These are phyloP conservation scores for Scutellaria minor DNA, from an alignment of 257 asterid species.

Conservation along the genomic window DNA sequence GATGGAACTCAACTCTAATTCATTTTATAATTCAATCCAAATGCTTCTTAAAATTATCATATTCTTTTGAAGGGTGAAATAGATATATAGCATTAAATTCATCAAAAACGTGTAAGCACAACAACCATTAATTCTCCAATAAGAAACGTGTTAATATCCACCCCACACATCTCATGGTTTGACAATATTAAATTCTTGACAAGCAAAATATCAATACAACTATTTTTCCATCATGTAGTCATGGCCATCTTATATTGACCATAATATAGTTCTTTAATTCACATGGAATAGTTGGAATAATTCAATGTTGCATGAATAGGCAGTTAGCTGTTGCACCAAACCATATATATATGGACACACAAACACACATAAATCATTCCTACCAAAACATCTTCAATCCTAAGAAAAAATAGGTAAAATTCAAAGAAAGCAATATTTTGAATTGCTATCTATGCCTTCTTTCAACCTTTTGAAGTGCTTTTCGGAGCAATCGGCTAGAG, in stretches of 20 bases:
- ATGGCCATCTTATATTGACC: constrained; percentile 42
- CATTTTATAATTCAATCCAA: too few relatives aligned
- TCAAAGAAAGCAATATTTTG: neutral
- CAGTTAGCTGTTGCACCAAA: constrained; percentile 18
- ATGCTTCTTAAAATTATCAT: too few relatives aligned
- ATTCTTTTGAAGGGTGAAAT: too few relatives aligned
- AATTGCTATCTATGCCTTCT: constrained; percentile 37
- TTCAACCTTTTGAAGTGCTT: constrained; percentile 46
- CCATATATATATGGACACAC: neutral
- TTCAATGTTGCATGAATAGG: constrained; percentile 21
- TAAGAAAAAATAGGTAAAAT: neutral
- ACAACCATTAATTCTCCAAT: constrained; percentile 26
- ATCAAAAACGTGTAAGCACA: neutral
- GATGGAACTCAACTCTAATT: too few relatives aligned
- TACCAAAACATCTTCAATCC: neutral
- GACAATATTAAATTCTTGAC: constrained; percentile 6
- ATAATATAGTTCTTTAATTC: neutral
- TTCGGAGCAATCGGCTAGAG: constrained; percentile 39
- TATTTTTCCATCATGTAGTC: neutral
- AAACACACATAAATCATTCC: neutral
- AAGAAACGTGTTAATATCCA: constrained; percentile 14
- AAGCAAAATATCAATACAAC: neutral
- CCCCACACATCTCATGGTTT: neutral
- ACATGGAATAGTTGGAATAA: constrained; percentile 12
- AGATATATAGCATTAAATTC: neutral